Base-by-base conservation (phyloP, 2,329 filamentous ascomycete species). In the Scolecobasidium constrictum region DNA sequence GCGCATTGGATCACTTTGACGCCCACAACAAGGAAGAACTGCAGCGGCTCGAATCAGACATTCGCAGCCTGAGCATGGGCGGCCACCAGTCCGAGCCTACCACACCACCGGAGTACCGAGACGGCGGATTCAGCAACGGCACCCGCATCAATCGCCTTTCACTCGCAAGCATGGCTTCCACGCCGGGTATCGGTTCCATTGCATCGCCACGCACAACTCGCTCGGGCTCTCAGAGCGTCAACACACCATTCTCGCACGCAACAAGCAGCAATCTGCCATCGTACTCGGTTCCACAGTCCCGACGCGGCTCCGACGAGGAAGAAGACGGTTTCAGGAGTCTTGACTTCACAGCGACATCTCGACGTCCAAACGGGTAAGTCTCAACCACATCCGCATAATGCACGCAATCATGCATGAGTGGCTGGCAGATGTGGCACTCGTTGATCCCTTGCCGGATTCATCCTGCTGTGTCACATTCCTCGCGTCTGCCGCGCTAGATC, bases 1-100 rank as follows among this genome's bases (percentile, higher is more conserved):
- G 84, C 50, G 86, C 95, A 62, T 87, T 98, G 77, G 84, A 87
- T 20, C 13, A 26, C 20, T 19, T 46, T 13, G 45, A 94, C 55
- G 74, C 88, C 52, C 83, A 92, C 59, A 84, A 90, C 61, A 80
- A 82, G 48, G 78, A 76, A 48, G 87, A 94, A 57, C 79, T 94
- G 54, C 78, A 83, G 45, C 80, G 85, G 59, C 83, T 96, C 67
- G 84, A 92, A 52, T 72, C 93, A 45, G 53, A 68, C 71, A 53
- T 64, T 71, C 48, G 71, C 33, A 45, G 42, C 28, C 51, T 47
- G 15, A 26, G 21, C 31, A 28, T 52, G n/a, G 57, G 78, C 47
- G 84, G 84, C 42, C 83, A 88, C 54, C 85, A 93, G 58, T 94
- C 86, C 53, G 90, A 96, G 65, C 92, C 92, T 13, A 95, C 92